These are phyloP conservation scores for Fallopia convolvulus DNA, from an alignment of 148 eudicot species.

Conservation along the genomic window DNA sequence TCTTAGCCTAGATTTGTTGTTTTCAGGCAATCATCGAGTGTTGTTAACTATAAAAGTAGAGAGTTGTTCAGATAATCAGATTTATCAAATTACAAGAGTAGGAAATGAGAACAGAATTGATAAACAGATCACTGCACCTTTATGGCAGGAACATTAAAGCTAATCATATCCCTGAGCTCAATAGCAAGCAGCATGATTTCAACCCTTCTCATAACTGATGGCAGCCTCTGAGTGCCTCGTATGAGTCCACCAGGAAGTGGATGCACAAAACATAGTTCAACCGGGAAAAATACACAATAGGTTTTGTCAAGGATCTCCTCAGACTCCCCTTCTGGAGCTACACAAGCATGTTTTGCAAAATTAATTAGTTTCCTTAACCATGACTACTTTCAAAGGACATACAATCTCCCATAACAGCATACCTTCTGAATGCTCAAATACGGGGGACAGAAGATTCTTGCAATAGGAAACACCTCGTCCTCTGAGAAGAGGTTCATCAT, in stretches of 20 bases:
- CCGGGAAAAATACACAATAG: conserved; percentile 88
- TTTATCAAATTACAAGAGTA: neutral
- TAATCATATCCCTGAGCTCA: conserved; percentile 75
- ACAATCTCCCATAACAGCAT: conserved; percentile 9
- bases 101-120: neutral
- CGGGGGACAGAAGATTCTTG: conserved; percentile 97
- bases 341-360: conserved; percentile 14
- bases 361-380: conserved; percentile 13
- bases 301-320: conserved; percentile 81
- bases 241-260: conserved; percentile 88
- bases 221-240: conserved; percentile 95
- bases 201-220: conserved; percentile 94
- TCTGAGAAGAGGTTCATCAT: conserved; percentile 65
- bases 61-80: neutral
- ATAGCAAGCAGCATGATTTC: conserved; percentile 96
- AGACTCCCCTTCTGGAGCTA: conserved; percentile 64
- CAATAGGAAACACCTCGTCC: conserved; percentile 98
- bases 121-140: conserved; percentile 36
- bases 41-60: too few species aligned
- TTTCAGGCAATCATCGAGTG: too few species aligned
- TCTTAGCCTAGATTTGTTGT: too few species aligned
- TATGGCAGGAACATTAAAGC: conserved; percentile 67
- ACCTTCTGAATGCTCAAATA: conserved; percentile 97
- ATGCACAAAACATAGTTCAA: conserved; percentile 90
- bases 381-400: conserved; percentile 7